A percentile compares a stretch with the other conserved stretches of the same genome.
These are phyloP conservation scores for Kodamaea kaohsiungensis DNA, from an alignment of 805 yeast genomes.

Conservation along the genomic window DNA sequence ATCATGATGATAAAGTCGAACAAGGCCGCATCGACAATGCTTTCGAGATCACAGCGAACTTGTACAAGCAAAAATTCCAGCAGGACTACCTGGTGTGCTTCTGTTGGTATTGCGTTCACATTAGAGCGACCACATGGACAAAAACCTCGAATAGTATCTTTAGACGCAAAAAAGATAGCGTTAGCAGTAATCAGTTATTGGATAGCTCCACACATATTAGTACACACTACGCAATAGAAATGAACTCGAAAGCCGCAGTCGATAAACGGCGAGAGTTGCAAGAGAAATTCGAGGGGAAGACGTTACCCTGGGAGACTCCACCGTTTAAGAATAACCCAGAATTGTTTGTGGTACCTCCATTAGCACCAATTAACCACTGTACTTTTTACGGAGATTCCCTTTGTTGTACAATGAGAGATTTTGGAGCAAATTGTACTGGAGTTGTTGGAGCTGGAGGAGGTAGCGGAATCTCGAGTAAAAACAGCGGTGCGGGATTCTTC, in stretches of 20 bases:
- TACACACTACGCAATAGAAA: slow-evolving; percentile 1
- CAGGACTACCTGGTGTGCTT: slow-evolving; percentile 24
- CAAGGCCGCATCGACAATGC: slow-evolving; percentile 16
- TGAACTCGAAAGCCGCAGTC: slow-evolving; percentile 1
- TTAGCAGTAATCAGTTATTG: slow-evolving; percentile 10
- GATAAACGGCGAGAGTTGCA: not conserved
- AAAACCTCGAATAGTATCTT: not conserved
- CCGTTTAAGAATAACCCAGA: slow-evolving; percentile 2
- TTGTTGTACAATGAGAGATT: slow-evolving; percentile 12
- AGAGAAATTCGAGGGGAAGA: not conserved
- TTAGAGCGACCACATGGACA: not conserved
- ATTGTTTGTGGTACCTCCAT: slow-evolving; percentile 12
- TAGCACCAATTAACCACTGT: slow-evolving; percentile 7
- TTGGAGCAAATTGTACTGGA: slow-evolving; percentile 9
- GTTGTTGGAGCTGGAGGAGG: slow-evolving; percentile 6
- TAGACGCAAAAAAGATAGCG: not conserved
- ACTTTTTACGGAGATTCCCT: slow-evolving; percentile 9
- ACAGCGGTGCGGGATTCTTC: not conserved
- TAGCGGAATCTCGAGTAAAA: not conserved
- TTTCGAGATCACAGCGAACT: slow-evolving; percentile 18
- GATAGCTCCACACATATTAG: slow-evolving; percentile 18
- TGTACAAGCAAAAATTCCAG: slow-evolving; percentile 16
- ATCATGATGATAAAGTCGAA: slow-evolving; percentile 29
- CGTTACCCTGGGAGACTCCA: not conserved
- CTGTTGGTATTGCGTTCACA: slow-evolving; percentile 17